phyloP scores from a whole-genome alignment of 2,329 filamentous ascomycete genomes.

The Corinectria fuckeliana region DNA sequence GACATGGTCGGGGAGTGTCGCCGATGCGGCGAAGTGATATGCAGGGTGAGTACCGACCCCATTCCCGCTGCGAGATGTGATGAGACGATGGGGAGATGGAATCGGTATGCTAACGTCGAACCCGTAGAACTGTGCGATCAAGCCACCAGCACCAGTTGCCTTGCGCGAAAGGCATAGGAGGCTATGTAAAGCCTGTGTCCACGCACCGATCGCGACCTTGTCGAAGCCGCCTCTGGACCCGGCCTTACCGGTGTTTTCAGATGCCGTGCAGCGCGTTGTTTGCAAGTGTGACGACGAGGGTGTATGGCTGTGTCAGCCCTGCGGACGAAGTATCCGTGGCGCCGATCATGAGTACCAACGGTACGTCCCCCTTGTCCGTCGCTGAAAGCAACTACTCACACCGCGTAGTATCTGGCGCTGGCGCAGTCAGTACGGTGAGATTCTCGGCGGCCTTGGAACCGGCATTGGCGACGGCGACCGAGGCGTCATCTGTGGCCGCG shows the following conservation, averaged over 20 bases:
- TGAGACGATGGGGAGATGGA: neutral
- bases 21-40: slow-evolving; percentile 77
- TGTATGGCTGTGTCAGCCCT: slow-evolving; percentile 87
- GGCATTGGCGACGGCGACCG: slow-evolving; percentile 89
- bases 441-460: slow-evolving; percentile 80
- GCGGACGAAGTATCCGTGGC: slow-evolving; percentile 73
- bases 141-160: slow-evolving; percentile 72
- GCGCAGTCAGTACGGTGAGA: slow-evolving; percentile 83
- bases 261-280: slow-evolving; percentile 62
- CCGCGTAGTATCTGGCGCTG: slow-evolving; percentile 83
- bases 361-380: slow-evolving; percentile 46
- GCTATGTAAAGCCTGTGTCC: slow-evolving; percentile 77
- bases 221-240: slow-evolving; percentile 53
- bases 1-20: slow-evolving; percentile 88
- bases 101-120: slow-evolving; percentile 17
- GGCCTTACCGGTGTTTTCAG: slow-evolving; percentile 55
- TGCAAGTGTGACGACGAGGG: slow-evolving; percentile 61
- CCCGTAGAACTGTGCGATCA: slow-evolving; percentile 84
- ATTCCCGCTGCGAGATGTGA: neutral
- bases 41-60: slow-evolving; percentile 67
- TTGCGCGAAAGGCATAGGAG: slow-evolving; percentile 80
- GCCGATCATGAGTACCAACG: slow-evolving; percentile 65
- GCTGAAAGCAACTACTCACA: slow-evolving; percentile 12
- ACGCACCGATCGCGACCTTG: slow-evolving; percentile 69
- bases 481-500: slow-evolving; percentile 87